phyloP scores from a whole-genome alignment of 2,329 filamentous ascomycete genomes.

The Emericellopsis atlantica region DNA sequence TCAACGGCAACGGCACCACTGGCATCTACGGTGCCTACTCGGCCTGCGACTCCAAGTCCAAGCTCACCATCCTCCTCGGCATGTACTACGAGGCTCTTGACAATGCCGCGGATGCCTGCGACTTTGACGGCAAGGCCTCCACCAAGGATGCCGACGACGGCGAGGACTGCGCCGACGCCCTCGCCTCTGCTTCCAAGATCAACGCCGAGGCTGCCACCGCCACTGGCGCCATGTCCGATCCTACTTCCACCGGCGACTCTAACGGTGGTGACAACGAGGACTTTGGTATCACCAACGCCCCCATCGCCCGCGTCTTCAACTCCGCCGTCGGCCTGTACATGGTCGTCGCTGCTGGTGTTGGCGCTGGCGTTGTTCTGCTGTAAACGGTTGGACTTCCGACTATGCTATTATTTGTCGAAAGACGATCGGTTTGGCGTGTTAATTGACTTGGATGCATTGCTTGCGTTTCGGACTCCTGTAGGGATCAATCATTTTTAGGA shows the following conservation, averaged over 20 bases:
- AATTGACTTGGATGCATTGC: not conserved
- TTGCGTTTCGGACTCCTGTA: not conserved
- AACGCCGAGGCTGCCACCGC: slow-evolving; percentile 34
- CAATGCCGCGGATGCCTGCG: slow-evolving; percentile 46
- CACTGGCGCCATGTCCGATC: slow-evolving; percentile 19
- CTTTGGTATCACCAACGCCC: slow-evolving; percentile 21
- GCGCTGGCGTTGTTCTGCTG: slow-evolving; percentile 40
- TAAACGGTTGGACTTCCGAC: slow-evolving; percentile 17
- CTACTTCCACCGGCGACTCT: slow-evolving; percentile 11
- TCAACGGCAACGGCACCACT: slow-evolving; percentile 51
- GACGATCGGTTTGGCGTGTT: not conserved
- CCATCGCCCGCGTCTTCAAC: slow-evolving; percentile 27
- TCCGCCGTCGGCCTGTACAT: slow-evolving; percentile 37
- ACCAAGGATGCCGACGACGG: slow-evolving; percentile 33
- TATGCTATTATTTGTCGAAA: not conserved
- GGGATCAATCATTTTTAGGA: not conserved
- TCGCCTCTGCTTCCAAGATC: slow-evolving; percentile 50
- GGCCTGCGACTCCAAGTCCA: slow-evolving; percentile 59
- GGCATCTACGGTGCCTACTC: slow-evolving; percentile 66
- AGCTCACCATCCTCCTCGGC: slow-evolving; percentile 65
- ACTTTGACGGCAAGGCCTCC: slow-evolving; percentile 56
- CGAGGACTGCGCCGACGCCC: slow-evolving; percentile 41
- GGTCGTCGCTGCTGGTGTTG: slow-evolving; percentile 35
- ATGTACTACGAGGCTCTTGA: slow-evolving; percentile 53
- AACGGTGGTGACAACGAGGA: slow-evolving; percentile 12